Conservation (phyloP, 345 rosid species). For the Salix exigua region DNA sequence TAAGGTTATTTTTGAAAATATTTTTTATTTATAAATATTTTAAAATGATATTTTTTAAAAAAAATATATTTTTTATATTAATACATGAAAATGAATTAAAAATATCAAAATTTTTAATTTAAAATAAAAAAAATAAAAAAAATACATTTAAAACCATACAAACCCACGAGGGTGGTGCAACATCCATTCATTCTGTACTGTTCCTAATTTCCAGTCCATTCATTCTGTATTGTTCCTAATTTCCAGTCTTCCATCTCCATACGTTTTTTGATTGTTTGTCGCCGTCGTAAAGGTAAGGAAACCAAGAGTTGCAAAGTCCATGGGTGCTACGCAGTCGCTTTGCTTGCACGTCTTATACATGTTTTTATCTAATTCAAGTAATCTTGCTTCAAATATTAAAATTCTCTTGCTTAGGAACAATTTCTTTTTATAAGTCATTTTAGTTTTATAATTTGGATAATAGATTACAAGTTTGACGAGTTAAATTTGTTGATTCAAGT, state of each 20-base stretch:
- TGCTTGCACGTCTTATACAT: constrained; percentile 17
- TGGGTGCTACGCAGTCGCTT: background rate
- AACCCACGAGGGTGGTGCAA: background rate
- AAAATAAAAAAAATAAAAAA: too few species aligned
- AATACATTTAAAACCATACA: too few species aligned
- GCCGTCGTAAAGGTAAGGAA: background rate
- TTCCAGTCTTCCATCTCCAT: background rate
- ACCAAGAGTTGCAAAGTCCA: background rate
- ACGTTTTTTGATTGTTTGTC: background rate
- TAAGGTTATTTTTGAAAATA: too few species aligned
- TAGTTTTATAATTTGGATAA: too few species aligned
- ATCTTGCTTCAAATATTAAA: background rate
- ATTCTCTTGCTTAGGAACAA: background rate
- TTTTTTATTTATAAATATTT: too few species aligned
- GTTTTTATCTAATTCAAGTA: background rate
- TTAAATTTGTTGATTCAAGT: too few species aligned
- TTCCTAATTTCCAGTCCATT: background rate
- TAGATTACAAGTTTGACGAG: too few species aligned
- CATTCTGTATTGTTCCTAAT: background rate
- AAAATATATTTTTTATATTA: too few species aligned
- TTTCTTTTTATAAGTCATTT: too few species aligned
- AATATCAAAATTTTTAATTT: too few species aligned
- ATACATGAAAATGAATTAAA: too few species aligned
- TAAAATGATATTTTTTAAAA: too few species aligned
- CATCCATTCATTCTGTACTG: background rate